Conservation (phyloP, 805 yeast species). For the Torulaspora gathmanii region DNA sequence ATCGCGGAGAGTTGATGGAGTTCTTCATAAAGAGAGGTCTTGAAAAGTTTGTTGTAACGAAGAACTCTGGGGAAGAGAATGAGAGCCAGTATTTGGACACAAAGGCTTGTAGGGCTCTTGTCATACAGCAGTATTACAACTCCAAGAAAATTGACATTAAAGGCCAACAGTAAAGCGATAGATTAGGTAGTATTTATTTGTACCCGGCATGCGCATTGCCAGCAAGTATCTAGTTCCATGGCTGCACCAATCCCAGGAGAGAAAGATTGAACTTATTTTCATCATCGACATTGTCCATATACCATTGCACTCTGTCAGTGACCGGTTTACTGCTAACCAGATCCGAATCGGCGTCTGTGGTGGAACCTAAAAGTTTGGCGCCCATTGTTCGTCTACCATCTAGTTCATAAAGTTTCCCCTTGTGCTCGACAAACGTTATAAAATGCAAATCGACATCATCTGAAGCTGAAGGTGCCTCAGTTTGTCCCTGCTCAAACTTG, state of each 20-base stretch:
- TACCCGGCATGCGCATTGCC: not conserved
- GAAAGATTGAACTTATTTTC: conserved; percentile 62
- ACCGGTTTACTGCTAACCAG: conserved; percentile 52
- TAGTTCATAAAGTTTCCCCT: conserved; percentile 66
- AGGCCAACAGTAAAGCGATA: conserved; percentile 53
- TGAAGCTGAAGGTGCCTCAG: conserved; percentile 60
- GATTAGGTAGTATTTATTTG: not conserved
- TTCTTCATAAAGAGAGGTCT: conserved; percentile 45
- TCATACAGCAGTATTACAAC: conserved; percentile 38
- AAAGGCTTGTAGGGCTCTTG: conserved; percentile 32
- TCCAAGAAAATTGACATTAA: conserved; percentile 74
- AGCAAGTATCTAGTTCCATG: conserved; percentile 36
- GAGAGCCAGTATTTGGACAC: conserved; percentile 36
- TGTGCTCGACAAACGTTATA: conserved; percentile 59
- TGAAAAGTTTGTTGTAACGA: conserved; percentile 31
- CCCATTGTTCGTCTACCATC: conserved; percentile 79
- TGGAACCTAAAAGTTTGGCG: conserved; percentile 49
- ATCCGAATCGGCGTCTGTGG: conserved; percentile 38
- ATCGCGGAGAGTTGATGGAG: conserved; percentile 36
- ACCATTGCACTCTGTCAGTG: conserved; percentile 54
- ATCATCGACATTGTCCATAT: conserved; percentile 60
- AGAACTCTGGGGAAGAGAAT: conserved; percentile 24
- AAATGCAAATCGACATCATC: conserved; percentile 64
- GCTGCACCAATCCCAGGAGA: conserved; percentile 68
- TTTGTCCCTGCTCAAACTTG: conserved; percentile 47